Conservation (phyloP, 306 rosid species). For the Quercus parvula region DNA sequence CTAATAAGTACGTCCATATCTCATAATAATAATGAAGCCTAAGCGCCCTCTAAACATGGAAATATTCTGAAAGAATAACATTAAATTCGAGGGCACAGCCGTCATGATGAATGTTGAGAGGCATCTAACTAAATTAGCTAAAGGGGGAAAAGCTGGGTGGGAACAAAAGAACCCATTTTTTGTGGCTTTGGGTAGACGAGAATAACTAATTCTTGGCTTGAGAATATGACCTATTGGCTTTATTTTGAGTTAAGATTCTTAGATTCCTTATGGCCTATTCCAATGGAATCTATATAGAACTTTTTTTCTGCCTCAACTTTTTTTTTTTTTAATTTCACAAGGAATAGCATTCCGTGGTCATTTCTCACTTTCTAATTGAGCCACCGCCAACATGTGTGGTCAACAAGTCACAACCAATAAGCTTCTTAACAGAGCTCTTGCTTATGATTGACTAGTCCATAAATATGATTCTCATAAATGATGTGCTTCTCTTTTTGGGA, state of each 20-base stretch:
- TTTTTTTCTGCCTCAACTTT: conserved; percentile 26
- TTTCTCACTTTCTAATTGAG: conserved; percentile 70
- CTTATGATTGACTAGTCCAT: conserved; percentile 46
- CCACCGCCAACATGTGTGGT: conserved; percentile 48
- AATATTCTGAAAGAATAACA: neutral
- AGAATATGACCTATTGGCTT: conserved; percentile 71
- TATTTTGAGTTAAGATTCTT: conserved; percentile 70
- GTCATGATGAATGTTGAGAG: conserved; percentile 30
- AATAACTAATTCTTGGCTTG: conserved; percentile 80
- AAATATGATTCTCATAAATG: conserved; percentile 29
- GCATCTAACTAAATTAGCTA: conserved; percentile 54
- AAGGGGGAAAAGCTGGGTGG: conserved; percentile 45
- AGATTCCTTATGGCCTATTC: conserved; percentile 45
- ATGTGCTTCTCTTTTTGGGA: conserved; percentile 36
- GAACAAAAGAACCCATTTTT: conserved; percentile 89
- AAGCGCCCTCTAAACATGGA: conserved; percentile 35
- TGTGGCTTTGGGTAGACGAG: conserved; percentile 70
- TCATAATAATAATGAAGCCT: conserved; percentile 2
- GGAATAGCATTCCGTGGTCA: conserved; percentile 99
- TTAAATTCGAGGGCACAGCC: conserved; percentile 22
- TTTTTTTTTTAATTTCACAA: conserved; percentile 21
- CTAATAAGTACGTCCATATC: too few relatives aligned
- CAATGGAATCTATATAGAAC: conserved; percentile 54
- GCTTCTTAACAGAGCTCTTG: conserved; percentile 18
- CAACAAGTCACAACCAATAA: conserved; percentile 32